Conservation (phyloP, 495 filamentous ascomycete genomes). For the Podospora pseudoanserina region DNA sequence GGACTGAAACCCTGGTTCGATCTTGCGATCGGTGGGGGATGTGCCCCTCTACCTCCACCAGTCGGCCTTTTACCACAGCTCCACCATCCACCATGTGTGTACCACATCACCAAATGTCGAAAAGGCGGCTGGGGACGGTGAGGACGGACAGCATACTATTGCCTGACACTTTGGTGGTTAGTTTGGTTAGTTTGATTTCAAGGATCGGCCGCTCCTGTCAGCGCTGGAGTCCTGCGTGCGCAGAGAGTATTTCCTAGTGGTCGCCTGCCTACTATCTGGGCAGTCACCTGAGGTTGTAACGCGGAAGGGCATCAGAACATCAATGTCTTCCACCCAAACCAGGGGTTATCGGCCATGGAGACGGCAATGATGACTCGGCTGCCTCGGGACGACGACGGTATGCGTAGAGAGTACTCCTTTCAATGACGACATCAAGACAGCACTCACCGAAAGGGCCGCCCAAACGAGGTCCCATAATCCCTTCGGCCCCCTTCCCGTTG, state of each 20-base stretch:
- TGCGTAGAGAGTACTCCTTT: neutral
- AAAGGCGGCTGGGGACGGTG: neutral
- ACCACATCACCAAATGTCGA: neutral
- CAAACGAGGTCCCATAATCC: neutral
- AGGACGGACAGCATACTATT: neutral
- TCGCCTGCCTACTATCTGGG: neutral
- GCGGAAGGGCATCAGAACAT: neutral
- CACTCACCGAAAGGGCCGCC: neutral
- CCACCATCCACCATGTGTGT: neutral
- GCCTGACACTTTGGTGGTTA: neutral
- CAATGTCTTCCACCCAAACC: neutral
- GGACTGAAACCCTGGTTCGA: conserved; percentile 11
- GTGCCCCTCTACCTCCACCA: neutral
- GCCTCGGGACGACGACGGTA: neutral
- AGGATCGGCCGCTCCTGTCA: neutral
- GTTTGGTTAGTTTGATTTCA: neutral
- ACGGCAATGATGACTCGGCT: neutral
- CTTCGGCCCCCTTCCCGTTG: neutral
- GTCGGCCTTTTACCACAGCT: neutral
- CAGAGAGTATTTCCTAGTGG: neutral
- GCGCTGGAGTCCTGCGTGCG: neutral
- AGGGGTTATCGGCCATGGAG: neutral
- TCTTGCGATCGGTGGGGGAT: conserved; percentile 12
- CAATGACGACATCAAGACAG: neutral
- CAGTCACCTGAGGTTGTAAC: neutral